These are phyloP conservation scores for Recurvomyces mirabilis DNA, from an alignment of 495 filamentous ascomycete genomes.

Conservation along the genomic window DNA sequence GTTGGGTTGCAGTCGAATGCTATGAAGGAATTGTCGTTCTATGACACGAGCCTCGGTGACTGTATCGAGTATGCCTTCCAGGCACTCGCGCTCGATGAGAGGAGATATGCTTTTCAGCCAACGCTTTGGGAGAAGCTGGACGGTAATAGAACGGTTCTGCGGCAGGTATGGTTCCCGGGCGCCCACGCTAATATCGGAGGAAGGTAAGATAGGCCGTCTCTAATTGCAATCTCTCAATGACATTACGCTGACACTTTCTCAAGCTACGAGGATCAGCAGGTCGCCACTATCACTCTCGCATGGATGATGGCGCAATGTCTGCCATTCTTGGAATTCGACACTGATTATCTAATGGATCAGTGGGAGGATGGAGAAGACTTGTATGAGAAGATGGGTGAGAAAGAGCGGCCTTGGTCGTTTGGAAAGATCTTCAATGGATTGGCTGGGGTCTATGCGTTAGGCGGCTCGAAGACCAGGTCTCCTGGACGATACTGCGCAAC, in stretches of 20 bases:
- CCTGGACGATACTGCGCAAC: conserved; percentile 48
- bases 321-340: conserved; percentile 48
- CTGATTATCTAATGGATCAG: conserved; percentile 40
- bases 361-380: conserved; percentile 37
- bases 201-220: neutral
- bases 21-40: conserved; percentile 45
- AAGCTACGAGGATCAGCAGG: conserved; percentile 41
- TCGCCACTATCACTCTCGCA: conserved; percentile 54
- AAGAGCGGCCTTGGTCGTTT: conserved; percentile 47
- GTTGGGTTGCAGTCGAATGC: conserved; percentile 36
- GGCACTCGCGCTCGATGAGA: conserved; percentile 62
- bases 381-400: conserved; percentile 38
- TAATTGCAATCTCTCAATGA: neutral
- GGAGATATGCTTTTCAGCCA: conserved; percentile 51
- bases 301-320: conserved; percentile 66
- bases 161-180: conserved; percentile 65
- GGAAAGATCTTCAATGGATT: conserved; percentile 42
- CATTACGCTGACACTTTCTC: neutral
- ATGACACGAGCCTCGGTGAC: conserved; percentile 47
- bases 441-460: conserved; percentile 40
- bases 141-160: conserved; percentile 35
- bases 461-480: conserved; percentile 41
- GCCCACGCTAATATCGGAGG: conserved; percentile 58
- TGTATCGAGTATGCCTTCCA: conserved; percentile 60
- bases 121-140: conserved; percentile 48